These are phyloP conservation scores for Penicillium coprophilum DNA, from an alignment of 495 filamentous ascomycete species.

Conservation along the genomic window DNA sequence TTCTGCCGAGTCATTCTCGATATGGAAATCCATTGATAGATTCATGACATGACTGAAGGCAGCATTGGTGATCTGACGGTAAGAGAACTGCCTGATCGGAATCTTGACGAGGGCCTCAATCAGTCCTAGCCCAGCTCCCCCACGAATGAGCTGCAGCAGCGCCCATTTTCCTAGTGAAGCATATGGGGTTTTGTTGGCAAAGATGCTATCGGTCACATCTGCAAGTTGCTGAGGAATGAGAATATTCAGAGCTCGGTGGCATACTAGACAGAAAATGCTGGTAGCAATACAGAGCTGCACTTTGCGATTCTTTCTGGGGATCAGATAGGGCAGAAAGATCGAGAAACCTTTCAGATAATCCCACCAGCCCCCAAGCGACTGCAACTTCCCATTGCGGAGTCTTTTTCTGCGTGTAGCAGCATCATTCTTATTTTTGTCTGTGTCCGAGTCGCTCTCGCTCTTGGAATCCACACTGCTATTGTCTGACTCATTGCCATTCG, in stretches of 20 bases:
- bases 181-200: slow-evolving; percentile 52
- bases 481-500: background rate
- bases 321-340: slow-evolving; percentile 65
- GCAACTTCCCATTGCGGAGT: slow-evolving; percentile 8
- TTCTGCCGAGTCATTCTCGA: slow-evolving; percentile 13
- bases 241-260: slow-evolving; percentile 42
- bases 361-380: slow-evolving; percentile 6
- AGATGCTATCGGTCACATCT: slow-evolving; percentile 58
- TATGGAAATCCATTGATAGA: slow-evolving; percentile 17
- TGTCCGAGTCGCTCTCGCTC: slow-evolving; percentile 9
- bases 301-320: slow-evolving; percentile 55
- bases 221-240: slow-evolving; percentile 68
- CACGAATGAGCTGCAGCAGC: slow-evolving; percentile 21
- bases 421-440: background rate
- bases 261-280: slow-evolving; percentile 1
- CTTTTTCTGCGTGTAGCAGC: slow-evolving; percentile 2
- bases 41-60: slow-evolving; percentile 27
- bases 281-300: slow-evolving; percentile 56
- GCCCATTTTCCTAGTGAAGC: slow-evolving; percentile 54
- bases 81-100: slow-evolving; percentile 22
- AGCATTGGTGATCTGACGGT: slow-evolving; percentile 23
- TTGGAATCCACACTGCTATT: slow-evolving; percentile 6
- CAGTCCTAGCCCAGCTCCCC: slow-evolving; percentile 12
- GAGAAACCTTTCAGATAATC: slow-evolving; percentile 16
- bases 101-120: slow-evolving; percentile 17